These are phyloP conservation scores for Solanum lignicaule DNA, from an alignment of 257 asterid genomes.

Conservation along the genomic window DNA sequence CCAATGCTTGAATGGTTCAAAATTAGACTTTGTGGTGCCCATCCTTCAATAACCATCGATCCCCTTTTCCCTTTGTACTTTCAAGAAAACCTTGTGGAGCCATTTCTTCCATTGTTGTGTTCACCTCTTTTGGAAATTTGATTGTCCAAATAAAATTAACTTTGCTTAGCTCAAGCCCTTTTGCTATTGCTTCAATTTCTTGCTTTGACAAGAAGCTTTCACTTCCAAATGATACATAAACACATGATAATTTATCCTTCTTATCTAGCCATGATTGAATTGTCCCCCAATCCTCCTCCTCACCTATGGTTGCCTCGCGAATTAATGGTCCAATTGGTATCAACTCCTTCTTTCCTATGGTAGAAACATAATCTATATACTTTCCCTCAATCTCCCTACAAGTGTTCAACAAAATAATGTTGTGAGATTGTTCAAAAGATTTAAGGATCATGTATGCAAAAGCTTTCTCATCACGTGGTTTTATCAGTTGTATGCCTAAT, in stretches of 20 bases:
- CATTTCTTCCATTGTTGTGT: background rate
- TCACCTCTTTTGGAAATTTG: background rate
- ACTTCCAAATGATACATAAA: conserved; percentile 1
- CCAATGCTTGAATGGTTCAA: too few relatives aligned
- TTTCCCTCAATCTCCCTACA: background rate
- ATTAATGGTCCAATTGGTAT: background rate
- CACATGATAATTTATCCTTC: background rate
- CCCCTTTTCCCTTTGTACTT: background rate
- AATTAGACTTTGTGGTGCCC: background rate
- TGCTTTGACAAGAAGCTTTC: background rate
- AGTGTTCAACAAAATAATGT: background rate
- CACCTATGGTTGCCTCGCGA: background rate
- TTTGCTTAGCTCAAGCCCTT: background rate
- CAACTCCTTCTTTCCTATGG: background rate
- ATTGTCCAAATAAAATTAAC: background rate
- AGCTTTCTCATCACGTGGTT: background rate
- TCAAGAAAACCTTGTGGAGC: background rate
- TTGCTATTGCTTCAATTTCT: background rate
- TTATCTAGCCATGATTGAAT: conserved; percentile 1
- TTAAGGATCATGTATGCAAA: background rate
- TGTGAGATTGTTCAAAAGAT: background rate
- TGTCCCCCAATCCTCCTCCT: background rate
- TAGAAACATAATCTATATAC: conserved; percentile 1
- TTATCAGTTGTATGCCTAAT: background rate
- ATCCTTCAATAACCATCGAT: background rate